Evolutionary conservation across 1,284 basidiomycete species (phyloP).

Genomic region (Apiotrichum montevideense): DNA sequence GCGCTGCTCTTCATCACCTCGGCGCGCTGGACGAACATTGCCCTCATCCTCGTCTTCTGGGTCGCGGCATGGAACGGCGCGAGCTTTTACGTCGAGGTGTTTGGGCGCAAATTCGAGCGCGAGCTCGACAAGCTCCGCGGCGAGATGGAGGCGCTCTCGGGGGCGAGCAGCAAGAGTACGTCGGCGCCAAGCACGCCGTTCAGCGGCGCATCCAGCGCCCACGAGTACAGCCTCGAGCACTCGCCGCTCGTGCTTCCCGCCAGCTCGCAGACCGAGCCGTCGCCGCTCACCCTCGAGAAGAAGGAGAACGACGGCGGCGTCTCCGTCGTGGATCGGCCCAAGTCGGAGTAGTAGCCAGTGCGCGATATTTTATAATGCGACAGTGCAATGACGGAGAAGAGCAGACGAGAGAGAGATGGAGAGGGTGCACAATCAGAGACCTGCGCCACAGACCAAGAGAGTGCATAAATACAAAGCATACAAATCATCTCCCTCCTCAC

Average conservation of each 20-base stretch:
- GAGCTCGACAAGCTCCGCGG: slow-evolving; percentile 81
- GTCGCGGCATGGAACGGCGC: slow-evolving; percentile 61
- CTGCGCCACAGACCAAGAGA: too few species aligned
- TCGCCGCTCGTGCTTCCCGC: slow-evolving; percentile 36
- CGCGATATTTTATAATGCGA: too few species aligned
- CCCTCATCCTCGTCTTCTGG: slow-evolving; percentile 69
- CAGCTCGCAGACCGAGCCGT: slow-evolving; percentile 15
- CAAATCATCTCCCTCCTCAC: too few species aligned
- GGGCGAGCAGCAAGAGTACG: slow-evolving; percentile 18
- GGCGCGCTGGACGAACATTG: slow-evolving; percentile 64
- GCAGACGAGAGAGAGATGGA: too few species aligned
- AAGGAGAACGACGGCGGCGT: slow-evolving; percentile 12
- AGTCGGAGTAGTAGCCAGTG: too few species aligned
- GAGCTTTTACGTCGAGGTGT: slow-evolving; percentile 79
- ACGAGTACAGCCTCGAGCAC: slow-evolving; percentile 18
- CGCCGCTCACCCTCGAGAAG: slow-evolving; percentile 2
- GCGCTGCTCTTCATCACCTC: slow-evolving; percentile 70
- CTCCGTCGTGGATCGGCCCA: too few species aligned
- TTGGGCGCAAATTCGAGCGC: slow-evolving; percentile 89
- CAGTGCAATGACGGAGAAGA: too few species aligned
- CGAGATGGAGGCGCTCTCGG: slow-evolving; percentile 52
- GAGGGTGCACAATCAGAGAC: too few species aligned
- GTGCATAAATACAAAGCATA: too few species aligned
- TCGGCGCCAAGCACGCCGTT: slow-evolving; percentile 9
- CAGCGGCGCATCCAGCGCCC: neutral